A percentile compares a stretch with the other conserved stretches of the same genome.
phyloP scores from a whole-genome alignment of 1,139 yeast species.

The Hemisphaericaspora lyxosophila region DNA sequence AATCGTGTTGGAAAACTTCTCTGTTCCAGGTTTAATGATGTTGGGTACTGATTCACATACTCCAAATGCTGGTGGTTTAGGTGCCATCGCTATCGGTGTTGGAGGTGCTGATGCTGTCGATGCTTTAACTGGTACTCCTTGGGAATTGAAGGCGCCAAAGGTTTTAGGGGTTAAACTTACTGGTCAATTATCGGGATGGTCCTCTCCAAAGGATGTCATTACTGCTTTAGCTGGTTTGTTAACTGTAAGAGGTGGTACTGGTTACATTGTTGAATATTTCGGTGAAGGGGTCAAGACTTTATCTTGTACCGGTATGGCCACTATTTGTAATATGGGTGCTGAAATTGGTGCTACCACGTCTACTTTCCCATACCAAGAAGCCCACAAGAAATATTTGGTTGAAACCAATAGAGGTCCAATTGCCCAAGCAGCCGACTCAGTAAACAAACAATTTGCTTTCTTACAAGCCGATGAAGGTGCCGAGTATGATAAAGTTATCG shows the following conservation, averaged over 20 bases:
- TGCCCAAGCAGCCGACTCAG: conserved; percentile 74
- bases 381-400: conserved; percentile 75
- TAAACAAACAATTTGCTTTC: conserved; percentile 58
- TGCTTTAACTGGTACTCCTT: conserved; percentile 94
- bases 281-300: conserved; percentile 88
- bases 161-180: conserved; percentile 87
- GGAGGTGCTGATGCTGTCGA: conserved; percentile 99
- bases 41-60: conserved; percentile 97
- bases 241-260: conserved; percentile 98
- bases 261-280: conserved; percentile 89
- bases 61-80: conserved; percentile 97
- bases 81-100: conserved; percentile 96
- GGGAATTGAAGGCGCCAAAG: conserved; percentile 98
- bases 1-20: conserved; percentile 90
- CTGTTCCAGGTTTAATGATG: conserved; percentile 95
- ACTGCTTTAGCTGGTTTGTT: conserved; percentile 84
- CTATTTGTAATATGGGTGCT: conserved; percentile 99
- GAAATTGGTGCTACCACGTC: conserved; percentile 99
- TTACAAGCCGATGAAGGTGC: conserved; percentile 80
- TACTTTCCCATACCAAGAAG: conserved; percentile 90
- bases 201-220: conserved; percentile 94
- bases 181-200: conserved; percentile 86
- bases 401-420: conserved; percentile 83
- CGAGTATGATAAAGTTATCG: conserved; percentile 79
- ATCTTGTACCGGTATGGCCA: conserved; percentile 98